phyloP scores from a whole-genome alignment of 2,329 filamentous ascomycete species.

The Claviceps sp. region DNA sequence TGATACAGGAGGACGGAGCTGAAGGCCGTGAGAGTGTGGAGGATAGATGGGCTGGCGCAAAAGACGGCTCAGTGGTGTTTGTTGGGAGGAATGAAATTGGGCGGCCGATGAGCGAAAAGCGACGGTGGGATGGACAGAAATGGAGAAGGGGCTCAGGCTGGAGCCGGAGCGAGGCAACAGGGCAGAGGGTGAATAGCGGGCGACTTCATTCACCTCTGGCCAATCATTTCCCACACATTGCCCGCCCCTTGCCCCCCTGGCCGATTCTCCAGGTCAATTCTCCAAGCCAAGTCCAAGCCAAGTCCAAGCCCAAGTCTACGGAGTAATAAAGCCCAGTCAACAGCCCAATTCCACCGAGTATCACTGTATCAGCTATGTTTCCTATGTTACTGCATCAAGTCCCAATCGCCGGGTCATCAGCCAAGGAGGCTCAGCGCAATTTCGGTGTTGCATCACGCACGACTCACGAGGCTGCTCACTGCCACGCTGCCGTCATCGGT shows the following conservation, averaged over 20 bases:
- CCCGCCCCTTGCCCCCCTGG: background rate
- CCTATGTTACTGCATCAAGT: no score
- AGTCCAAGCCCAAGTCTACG: no score
- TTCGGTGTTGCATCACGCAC: background rate
- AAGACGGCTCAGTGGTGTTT: slow-evolving; percentile 7
- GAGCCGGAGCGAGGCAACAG: slow-evolving; percentile 10
- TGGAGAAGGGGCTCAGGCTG: slow-evolving; percentile 18
- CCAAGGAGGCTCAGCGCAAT: background rate
- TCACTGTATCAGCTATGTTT: no score
- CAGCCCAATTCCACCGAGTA: no score
- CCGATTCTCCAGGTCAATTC: no score
- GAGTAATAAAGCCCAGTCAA: no score
- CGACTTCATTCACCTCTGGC: background rate
- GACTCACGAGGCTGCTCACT: background rate
- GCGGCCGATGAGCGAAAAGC: slow-evolving; percentile 21
- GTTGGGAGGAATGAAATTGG: slow-evolving; percentile 17
- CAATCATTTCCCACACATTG: background rate
- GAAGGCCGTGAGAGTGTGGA: slow-evolving; percentile 7
- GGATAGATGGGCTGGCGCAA: slow-evolving; percentile 9
- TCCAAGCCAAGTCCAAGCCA: no score
- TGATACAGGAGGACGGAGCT: background rate
- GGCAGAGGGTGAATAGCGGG: background rate
- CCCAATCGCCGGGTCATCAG: background rate
- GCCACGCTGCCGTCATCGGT: background rate
- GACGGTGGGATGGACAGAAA: slow-evolving; percentile 15